Conservation (phyloP, 352 stramenopile genomes). For the Pythium oligandrum region DNA sequence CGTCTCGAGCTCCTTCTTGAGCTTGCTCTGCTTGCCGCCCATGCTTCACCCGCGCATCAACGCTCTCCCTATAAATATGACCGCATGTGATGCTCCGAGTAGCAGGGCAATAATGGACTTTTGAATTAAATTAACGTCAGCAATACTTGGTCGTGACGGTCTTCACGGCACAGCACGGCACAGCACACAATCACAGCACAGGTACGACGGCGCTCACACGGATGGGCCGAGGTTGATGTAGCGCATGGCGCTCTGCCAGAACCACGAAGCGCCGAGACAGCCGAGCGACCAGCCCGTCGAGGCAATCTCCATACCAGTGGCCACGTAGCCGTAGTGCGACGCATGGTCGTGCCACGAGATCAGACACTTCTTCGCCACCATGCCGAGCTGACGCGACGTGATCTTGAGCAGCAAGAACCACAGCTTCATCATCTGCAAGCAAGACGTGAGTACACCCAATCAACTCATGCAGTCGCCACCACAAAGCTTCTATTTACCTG, state of each 20-base stretch:
- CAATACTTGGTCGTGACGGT: too few relatives aligned
- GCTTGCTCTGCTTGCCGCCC: constrained; percentile 44
- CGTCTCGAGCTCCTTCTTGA: constrained; percentile 60
- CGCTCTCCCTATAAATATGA: too few relatives aligned
- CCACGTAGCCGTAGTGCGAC: constrained; percentile 52
- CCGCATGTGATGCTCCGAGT: too few relatives aligned
- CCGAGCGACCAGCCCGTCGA: constrained; percentile 61
- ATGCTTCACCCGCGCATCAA: constrained; percentile 17
- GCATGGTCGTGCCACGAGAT: constrained; percentile 73
- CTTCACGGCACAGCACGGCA: too few relatives aligned
- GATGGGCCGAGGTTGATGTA: constrained; percentile 6
- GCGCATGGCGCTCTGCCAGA: constrained; percentile 45
- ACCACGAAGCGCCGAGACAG: constrained; percentile 49
- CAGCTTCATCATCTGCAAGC: constrained; percentile 64
- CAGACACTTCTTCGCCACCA: constrained; percentile 63
- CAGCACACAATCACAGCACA: too few relatives aligned
- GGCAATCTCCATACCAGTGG: constrained; percentile 62
- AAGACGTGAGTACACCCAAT: too few relatives aligned
- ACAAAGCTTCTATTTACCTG: not conserved
- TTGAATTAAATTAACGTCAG: too few relatives aligned
- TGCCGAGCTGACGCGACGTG: constrained; percentile 53
- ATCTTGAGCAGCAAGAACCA: constrained; percentile 79
- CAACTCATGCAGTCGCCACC: not conserved
- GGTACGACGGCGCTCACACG: constrained; percentile 16
- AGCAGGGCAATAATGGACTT: too few relatives aligned